Conservation (phyloP, 2,329 filamentous ascomycete species). For the Clarireedia hainanense region DNA sequence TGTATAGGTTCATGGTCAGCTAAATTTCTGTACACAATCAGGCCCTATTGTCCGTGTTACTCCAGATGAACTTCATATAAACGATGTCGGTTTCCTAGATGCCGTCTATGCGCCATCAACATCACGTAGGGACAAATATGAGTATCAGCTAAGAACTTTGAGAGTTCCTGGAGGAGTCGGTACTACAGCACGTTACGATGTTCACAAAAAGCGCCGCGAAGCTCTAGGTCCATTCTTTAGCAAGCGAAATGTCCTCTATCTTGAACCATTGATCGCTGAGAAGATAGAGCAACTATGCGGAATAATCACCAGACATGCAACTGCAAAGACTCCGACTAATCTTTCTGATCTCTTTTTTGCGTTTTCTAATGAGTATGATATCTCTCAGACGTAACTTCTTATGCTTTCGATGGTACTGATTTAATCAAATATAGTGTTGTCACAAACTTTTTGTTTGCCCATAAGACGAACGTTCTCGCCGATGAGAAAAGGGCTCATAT, state of each 20-base stretch:
- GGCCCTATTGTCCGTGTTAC: constrained; percentile 30
- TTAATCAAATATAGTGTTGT: neutral
- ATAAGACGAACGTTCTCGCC: constrained; percentile 5
- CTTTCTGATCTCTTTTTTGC: neutral
- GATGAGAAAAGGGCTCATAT: constrained; percentile 6
- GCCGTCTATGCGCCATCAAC: constrained; percentile 30
- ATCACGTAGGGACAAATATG: constrained; percentile 9
- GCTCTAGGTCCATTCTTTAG: constrained; percentile 20
- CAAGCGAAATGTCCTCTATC: constrained; percentile 11
- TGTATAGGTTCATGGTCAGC: neutral
- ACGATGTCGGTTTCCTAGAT: constrained; percentile 31
- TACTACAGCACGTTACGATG: constrained; percentile 12
- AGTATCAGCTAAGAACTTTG: neutral
- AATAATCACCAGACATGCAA: constrained; percentile 5
- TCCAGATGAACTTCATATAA: constrained; percentile 33
- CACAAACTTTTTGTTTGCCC: constrained; percentile 11
- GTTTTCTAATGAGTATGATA: neutral
- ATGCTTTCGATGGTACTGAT: too few relatives aligned
- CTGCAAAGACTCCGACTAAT: neutral
- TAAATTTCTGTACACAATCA: neutral
- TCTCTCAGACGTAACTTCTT: too few relatives aligned
- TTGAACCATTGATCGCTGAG: constrained; percentile 17
- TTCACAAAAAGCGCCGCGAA: constrained; percentile 14
- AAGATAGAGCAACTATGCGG: constrained; percentile 9
- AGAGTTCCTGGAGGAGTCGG: neutral